Evolutionary conservation across 2,329 filamentous ascomycete genomes (phyloP), one percentile per base, ranked within the genome.

Genomic region (Aspergillus floridensis): DNA sequence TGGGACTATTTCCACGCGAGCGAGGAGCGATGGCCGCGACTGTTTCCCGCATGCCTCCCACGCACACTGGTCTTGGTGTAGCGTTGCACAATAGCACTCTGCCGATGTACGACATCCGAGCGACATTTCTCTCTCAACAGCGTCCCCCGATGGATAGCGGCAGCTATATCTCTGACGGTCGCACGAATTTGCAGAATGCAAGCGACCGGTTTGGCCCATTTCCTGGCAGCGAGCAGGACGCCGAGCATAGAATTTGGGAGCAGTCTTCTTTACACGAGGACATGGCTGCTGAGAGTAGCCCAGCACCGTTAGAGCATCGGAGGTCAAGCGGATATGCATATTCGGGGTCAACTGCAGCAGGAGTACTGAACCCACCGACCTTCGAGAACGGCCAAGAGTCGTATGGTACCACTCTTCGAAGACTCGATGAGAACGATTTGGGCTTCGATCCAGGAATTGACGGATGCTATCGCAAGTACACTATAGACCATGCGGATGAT

Each of bases 1-100:
- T 96, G 14, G 73, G 76, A 0, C 79, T 87, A 65, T 95, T 96
- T 62, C 91, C 91, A 7, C 58, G 63, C 16, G 63, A 69, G 38
- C 59, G 64, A 19, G 56, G 56, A 19, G 56, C 59, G 29, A 59
- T 65, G 56, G 59, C 63, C 22, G 57, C 65, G 53, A 49, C 59
- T 51, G 53, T 61, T 48, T 56, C 65, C 47, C 52, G 62, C 50
- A 59, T 52, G 26, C 62, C 59, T 22, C 60, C 63, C 16, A 59
- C 59, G 22, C 61, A 59, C 31, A 49, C 59, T 24, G 59, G 66
- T 49, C 52, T 63, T 32, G 65, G 65, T 10, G 63, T 67, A 19
- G 66, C 65, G 14, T 57, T 67, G 35, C 60, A 63, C 47, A 65
- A 64, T 29, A 57, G 63, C 22, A 60, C 61, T 44, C 49, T 66